Percentiles rank a stretch among this genome's conserved stretches.
phyloP scores from a whole-genome alignment of 495 filamentous ascomycete species.

The Penicillium steckii region DNA sequence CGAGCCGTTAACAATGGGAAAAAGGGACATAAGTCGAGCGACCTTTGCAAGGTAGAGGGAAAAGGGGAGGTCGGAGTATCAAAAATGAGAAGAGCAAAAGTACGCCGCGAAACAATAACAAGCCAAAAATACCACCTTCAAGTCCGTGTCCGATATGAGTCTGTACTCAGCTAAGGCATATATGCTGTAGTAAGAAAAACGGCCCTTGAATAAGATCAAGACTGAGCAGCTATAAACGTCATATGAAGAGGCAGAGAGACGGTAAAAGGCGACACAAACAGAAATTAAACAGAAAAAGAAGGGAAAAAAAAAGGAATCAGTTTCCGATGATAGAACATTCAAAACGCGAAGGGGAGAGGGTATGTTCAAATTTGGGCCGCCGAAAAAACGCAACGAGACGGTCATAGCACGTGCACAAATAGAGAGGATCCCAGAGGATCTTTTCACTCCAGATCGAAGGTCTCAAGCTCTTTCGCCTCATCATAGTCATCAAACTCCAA shows the following conservation, averaged over 20 bases:
- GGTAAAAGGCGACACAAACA: no score
- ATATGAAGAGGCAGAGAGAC: background rate
- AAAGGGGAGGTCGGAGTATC: background rate
- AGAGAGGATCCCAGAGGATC: conserved; percentile 2
- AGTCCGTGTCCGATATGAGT: background rate
- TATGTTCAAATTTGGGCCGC: conserved; percentile 29
- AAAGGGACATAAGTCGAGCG: background rate
- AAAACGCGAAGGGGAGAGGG: conserved; percentile 24
- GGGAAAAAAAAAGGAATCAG: conserved; percentile 1
- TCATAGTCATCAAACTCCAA: conserved; percentile 55
- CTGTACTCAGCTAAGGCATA: background rate
- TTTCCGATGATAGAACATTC: background rate
- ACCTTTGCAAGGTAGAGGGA: background rate
- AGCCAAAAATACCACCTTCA: background rate
- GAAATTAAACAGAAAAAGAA: background rate
- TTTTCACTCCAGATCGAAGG: conserved; percentile 38
- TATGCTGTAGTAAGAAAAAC: background rate
- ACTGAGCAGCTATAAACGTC: background rate
- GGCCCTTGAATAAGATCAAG: background rate
- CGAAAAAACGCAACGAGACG: conserved; percentile 17
- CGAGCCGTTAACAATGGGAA: background rate
- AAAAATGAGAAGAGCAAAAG: background rate
- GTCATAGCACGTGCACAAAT: conserved; percentile 33
- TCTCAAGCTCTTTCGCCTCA: conserved; percentile 42
- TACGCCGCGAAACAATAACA: background rate